These are phyloP conservation scores for Ceriops decandra DNA, from an alignment of 345 rosid genomes.

Conservation along the genomic window DNA sequence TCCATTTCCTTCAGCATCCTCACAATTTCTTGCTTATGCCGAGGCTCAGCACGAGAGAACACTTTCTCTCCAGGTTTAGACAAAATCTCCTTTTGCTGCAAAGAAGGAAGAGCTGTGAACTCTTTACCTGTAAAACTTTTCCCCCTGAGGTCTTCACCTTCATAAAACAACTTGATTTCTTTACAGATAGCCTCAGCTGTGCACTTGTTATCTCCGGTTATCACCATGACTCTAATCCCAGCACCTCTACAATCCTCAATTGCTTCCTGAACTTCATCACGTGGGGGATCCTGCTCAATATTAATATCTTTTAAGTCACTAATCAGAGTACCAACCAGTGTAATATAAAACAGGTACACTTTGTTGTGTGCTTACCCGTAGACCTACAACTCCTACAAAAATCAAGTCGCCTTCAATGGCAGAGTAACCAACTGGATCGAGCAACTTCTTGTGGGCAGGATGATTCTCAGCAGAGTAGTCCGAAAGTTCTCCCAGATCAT, in stretches of 20 bases:
- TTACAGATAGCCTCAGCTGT: slow-evolving; percentile 90
- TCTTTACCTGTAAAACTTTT: slow-evolving; percentile 76
- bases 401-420: slow-evolving; percentile 62
- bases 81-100: slow-evolving; percentile 46
- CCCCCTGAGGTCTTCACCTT: slow-evolving; percentile 50
- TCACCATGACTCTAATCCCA: slow-evolving; percentile 85
- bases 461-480: slow-evolving; percentile 65
- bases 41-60: slow-evolving; percentile 90
- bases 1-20: slow-evolving; percentile 86
- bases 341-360: slow-evolving; percentile 6
- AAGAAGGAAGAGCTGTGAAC: slow-evolving; percentile 56
- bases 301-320: slow-evolving; percentile 1
- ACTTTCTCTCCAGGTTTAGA: slow-evolving; percentile 75
- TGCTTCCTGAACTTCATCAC: slow-evolving; percentile 74
- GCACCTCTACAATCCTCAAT: slow-evolving; percentile 77
- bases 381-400: slow-evolving; percentile 82
- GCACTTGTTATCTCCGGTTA: slow-evolving; percentile 94
- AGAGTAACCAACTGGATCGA: slow-evolving; percentile 68
- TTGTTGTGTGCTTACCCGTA: slow-evolving; percentile 48
- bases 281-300: slow-evolving; percentile 74
- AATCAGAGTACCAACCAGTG: neutral
- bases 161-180: slow-evolving; percentile 60
- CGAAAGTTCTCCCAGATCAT: slow-evolving; percentile 74
- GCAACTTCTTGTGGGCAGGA: slow-evolving; percentile 83
- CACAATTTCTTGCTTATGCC: slow-evolving; percentile 89